phyloP scores from a whole-genome alignment of 1,284 basidiomycete species.

The Moesziomyces sp. region DNA sequence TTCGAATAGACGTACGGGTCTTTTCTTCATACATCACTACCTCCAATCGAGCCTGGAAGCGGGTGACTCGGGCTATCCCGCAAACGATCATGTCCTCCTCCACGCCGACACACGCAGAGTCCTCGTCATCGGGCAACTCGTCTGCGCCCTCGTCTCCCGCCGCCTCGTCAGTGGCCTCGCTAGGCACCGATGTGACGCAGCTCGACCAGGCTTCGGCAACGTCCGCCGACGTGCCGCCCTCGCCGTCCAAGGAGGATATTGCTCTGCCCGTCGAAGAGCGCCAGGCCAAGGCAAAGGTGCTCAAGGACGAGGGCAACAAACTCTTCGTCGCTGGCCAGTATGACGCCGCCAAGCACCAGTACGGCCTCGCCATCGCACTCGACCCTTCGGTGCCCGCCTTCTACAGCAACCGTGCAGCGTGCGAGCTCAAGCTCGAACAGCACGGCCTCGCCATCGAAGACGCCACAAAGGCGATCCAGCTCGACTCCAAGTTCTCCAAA shows the following conservation, averaged over 20 bases:
- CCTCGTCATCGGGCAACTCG: conserved; percentile 25
- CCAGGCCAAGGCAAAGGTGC: conserved; percentile 35
- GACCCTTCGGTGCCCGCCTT: conserved; percentile 55
- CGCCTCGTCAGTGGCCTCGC: conserved; percentile 32
- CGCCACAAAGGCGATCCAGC: conserved; percentile 79
- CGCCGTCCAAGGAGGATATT: conserved; percentile 40
- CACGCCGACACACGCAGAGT: conserved; percentile 14
- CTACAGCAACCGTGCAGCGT: conserved; percentile 65
- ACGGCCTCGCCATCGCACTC: conserved; percentile 59
- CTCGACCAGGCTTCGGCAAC: conserved; percentile 54
- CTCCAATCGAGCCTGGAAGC: too few species aligned
- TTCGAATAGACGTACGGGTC: too few species aligned
- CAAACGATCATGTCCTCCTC: conserved; percentile 15
- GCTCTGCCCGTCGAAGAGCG: conserved; percentile 49
- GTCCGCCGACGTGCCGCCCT: conserved; percentile 56
- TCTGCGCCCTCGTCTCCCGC: conserved; percentile 34
- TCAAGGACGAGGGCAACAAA: conserved; percentile 63
- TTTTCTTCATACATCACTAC: too few species aligned
- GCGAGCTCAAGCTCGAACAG: conserved; percentile 67
- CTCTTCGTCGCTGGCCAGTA: conserved; percentile 58
- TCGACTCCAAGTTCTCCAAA: conserved; percentile 91
- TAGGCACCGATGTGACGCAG: conserved; percentile 29
- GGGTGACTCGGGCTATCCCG: not conserved
- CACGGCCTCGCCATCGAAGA: conserved; percentile 66
- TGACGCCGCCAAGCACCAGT: conserved; percentile 59